These are phyloP conservation scores for Candida succiphila DNA, from an alignment of 805 yeast genomes.

Conservation along the genomic window DNA sequence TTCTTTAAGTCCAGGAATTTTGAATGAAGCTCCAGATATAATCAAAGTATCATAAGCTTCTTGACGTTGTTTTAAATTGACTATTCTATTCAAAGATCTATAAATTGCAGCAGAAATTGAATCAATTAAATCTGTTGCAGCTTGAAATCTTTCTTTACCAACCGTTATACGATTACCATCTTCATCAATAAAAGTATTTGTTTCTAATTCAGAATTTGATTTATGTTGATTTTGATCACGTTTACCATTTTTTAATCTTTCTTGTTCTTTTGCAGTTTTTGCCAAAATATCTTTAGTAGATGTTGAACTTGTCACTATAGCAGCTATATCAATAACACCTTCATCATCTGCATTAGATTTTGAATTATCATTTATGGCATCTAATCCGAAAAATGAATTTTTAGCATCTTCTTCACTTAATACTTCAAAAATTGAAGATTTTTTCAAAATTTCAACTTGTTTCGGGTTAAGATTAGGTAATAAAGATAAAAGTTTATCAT, in stretches of 20 bases:
- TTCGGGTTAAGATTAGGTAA: slow-evolving; percentile 45
- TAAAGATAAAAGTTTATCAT: slow-evolving; percentile 35
- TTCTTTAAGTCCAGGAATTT: slow-evolving; percentile 68
- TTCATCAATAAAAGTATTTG: slow-evolving; percentile 58
- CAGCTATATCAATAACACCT: slow-evolving; percentile 81
- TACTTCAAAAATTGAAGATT: slow-evolving; percentile 69
- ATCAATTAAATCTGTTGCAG: slow-evolving; percentile 51
- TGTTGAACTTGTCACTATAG: slow-evolving; percentile 71
- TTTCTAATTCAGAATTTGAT: slow-evolving; percentile 59
- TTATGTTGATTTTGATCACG: slow-evolving; percentile 5
- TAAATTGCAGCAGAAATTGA: slow-evolving; percentile 46
- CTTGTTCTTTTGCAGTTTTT: slow-evolving; percentile 15
- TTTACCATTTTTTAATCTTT: slow-evolving; percentile 6
- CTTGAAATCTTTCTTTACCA: slow-evolving; percentile 89
- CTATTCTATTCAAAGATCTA: slow-evolving; percentile 38
- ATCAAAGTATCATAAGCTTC: slow-evolving; percentile 80
- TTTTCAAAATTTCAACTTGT: slow-evolving; percentile 70
- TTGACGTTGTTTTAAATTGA: slow-evolving; percentile 61
- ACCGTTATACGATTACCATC: slow-evolving; percentile 48
- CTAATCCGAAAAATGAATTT: slow-evolving; percentile 51
- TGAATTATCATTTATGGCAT: slow-evolving; percentile 28
- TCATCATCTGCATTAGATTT: slow-evolving; percentile 37
- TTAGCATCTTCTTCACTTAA: slow-evolving; percentile 57
- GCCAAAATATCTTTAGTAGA: slow-evolving; percentile 38
- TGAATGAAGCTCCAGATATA: slow-evolving; percentile 68